phyloP scores from a whole-genome alignment of 805 yeast genomes.

The Suhomyces xylopsoci region DNA sequence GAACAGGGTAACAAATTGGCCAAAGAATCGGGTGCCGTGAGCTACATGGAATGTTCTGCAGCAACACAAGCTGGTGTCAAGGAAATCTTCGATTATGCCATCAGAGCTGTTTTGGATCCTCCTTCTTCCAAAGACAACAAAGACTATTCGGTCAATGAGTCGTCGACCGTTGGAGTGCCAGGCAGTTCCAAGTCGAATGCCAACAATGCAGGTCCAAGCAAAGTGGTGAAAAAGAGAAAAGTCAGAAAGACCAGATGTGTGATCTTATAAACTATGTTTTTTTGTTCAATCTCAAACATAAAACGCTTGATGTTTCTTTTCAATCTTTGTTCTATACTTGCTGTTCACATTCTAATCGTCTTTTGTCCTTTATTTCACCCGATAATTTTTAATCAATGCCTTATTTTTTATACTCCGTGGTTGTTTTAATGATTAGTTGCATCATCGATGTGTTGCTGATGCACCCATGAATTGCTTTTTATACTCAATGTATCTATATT shows the following conservation, averaged over 20 bases:
- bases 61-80: slow-evolving; percentile 84
- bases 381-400: not conserved
- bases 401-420: not conserved
- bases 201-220: slow-evolving; percentile 4
- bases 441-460: not conserved
- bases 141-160: slow-evolving; percentile 11
- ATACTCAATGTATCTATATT: not conserved
- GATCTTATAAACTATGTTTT: slow-evolving; percentile 29
- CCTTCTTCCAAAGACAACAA: slow-evolving; percentile 24
- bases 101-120: slow-evolving; percentile 61
- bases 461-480: not conserved
- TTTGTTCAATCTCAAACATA: not conserved
- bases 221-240: slow-evolving; percentile 20
- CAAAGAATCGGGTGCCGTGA: slow-evolving; percentile 66
- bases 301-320: not conserved
- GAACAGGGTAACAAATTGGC: slow-evolving; percentile 68
- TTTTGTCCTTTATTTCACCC: not conserved
- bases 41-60: slow-evolving; percentile 86
- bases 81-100: slow-evolving; percentile 80
- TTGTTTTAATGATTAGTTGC: not conserved
- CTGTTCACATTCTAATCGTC: not conserved
- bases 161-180: slow-evolving; percentile 12
- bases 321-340: not conserved
- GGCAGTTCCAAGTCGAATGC: slow-evolving; percentile 2
- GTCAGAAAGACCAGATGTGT: slow-evolving; percentile 38